phyloP scores from a whole-genome alignment of 805 yeast species.

The Suhomyces pyralidae region DNA sequence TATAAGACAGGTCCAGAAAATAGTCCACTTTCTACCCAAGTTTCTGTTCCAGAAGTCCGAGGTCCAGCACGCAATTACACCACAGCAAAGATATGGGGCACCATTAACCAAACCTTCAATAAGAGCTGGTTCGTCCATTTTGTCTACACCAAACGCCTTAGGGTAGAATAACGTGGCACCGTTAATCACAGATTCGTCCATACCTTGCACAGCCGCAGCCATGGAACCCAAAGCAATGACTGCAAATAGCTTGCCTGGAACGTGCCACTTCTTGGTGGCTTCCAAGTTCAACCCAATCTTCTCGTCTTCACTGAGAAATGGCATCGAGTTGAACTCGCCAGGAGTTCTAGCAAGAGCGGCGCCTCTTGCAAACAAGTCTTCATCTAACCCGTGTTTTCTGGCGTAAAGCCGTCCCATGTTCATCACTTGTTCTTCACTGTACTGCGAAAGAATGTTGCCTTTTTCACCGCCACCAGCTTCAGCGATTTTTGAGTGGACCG shows the following conservation, averaged over 20 bases:
- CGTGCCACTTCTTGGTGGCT: constrained; percentile 41
- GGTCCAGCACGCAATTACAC: constrained; percentile 59
- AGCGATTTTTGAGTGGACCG: constrained; percentile 2
- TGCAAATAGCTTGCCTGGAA: constrained; percentile 48
- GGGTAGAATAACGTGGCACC: constrained; percentile 68
- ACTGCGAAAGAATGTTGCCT: constrained; percentile 53
- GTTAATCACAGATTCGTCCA: constrained; percentile 70
- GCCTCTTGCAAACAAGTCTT: constrained; percentile 57
- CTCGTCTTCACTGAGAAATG: constrained; percentile 45
- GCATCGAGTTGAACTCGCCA: constrained; percentile 54
- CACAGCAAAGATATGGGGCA: constrained; percentile 62
- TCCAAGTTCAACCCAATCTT: constrained; percentile 46
- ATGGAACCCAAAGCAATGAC: constrained; percentile 59
- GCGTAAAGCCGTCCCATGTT: constrained; percentile 71
- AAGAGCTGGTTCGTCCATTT: constrained; percentile 48
- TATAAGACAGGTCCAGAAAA: constrained; percentile 57
- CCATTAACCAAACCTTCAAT: constrained; percentile 60
- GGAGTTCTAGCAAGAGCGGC: constrained; percentile 62
- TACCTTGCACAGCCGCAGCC: constrained; percentile 72
- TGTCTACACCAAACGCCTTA: constrained; percentile 45
- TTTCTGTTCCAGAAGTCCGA: constrained; percentile 49
- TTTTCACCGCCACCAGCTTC: constrained; percentile 16
- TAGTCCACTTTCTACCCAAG: constrained; percentile 59
- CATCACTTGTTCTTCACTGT: constrained; percentile 61
- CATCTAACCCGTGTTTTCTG: constrained; percentile 49